phyloP scores from a whole-genome alignment of 2,329 filamentous ascomycete species.

The Dothideomycetes sp. region DNA sequence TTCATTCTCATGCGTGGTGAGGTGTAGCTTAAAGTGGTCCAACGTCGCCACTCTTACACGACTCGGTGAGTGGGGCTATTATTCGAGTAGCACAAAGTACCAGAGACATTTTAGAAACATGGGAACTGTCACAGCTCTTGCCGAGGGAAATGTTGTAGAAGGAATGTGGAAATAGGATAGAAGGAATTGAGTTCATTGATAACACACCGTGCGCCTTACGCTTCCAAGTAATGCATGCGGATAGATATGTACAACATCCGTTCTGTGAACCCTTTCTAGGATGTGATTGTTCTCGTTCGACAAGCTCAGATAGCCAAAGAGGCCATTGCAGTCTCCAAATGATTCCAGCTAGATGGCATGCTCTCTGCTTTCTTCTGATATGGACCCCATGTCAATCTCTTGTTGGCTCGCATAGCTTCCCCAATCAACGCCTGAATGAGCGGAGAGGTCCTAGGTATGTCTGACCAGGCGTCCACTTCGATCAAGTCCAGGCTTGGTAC shows the following conservation, averaged over 20 bases:
- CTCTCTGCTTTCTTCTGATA: slow-evolving; percentile 49
- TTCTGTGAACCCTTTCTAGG: too few relatives aligned
- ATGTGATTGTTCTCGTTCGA: not conserved
- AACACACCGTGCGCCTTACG: not conserved
- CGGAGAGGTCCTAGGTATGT: slow-evolving; percentile 55
- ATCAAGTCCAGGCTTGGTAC: slow-evolving; percentile 50
- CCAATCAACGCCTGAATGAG: slow-evolving; percentile 55
- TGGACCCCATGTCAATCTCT: slow-evolving; percentile 57
- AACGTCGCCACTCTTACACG: too few relatives aligned
- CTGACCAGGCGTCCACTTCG: slow-evolving; percentile 61
- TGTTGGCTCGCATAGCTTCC: slow-evolving; percentile 40
- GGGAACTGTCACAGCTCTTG: too few relatives aligned
- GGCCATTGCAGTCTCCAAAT: slow-evolving; percentile 16
- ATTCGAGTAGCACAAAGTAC: too few relatives aligned
- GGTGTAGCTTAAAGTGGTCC: too few relatives aligned
- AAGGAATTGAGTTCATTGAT: too few relatives aligned
- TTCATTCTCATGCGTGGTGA: too few relatives aligned
- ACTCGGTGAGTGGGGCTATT: too few relatives aligned
- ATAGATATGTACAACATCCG: not conserved
- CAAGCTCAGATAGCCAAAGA: slow-evolving; percentile 13
- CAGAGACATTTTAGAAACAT: too few relatives aligned
- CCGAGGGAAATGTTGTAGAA: too few relatives aligned
- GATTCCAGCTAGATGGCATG: slow-evolving; percentile 8
- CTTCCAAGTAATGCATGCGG: not conserved
- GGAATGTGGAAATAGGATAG: too few relatives aligned